A percentile compares a stretch with the other conserved stretches of the same genome.
phyloP scores from a whole-genome alignment of 2,329 filamentous ascomycete species.

The Coniochaeta hoffmannii region DNA sequence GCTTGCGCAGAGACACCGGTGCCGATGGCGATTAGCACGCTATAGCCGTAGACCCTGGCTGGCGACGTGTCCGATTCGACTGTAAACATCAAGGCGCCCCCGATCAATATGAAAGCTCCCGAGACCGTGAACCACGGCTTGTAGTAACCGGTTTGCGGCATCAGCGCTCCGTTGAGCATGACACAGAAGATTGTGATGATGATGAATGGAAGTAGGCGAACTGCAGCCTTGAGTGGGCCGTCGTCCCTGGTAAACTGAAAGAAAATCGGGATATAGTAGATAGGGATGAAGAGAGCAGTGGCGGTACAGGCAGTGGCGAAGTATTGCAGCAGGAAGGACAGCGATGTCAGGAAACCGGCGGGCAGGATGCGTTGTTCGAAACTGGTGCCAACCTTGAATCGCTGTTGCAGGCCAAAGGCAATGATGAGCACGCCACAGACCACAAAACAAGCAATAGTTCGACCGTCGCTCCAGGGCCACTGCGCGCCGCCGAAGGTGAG shows the following conservation, averaged over 20 bases:
- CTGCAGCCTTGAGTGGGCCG: conserved; percentile 26
- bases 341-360: conserved; percentile 23
- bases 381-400: conserved; percentile 34
- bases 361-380: conserved; percentile 30
- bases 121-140: conserved; percentile 8
- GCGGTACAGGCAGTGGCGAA: conserved; percentile 23
- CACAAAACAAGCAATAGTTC: conserved; percentile 37
- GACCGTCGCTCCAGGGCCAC: conserved; percentile 39
- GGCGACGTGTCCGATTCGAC: conserved; percentile 6
- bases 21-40: conserved; percentile 9
- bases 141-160: conserved; percentile 7
- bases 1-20: conserved; percentile 3
- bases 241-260: conserved; percentile 41
- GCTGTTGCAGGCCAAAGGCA: conserved; percentile 35
- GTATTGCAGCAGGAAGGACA: conserved; percentile 23
- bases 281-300: conserved; percentile 25
- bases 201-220: conserved; percentile 29
- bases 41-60: conserved; percentile 9
- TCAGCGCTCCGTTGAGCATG: conserved; percentile 7
- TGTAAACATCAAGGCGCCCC: conserved; percentile 6
- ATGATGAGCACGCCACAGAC: conserved; percentile 33
- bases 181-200: conserved; percentile 15
- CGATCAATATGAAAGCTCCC: conserved; percentile 6
- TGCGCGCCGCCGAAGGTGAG: conserved; percentile 39
- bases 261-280: conserved; percentile 44